Percentiles rank a stretch among this genome's conserved stretches.
These are phyloP conservation scores for Panaeolus papilionaceus DNA, from an alignment of 768 basidiomycete genomes.

Conservation along the genomic window DNA sequence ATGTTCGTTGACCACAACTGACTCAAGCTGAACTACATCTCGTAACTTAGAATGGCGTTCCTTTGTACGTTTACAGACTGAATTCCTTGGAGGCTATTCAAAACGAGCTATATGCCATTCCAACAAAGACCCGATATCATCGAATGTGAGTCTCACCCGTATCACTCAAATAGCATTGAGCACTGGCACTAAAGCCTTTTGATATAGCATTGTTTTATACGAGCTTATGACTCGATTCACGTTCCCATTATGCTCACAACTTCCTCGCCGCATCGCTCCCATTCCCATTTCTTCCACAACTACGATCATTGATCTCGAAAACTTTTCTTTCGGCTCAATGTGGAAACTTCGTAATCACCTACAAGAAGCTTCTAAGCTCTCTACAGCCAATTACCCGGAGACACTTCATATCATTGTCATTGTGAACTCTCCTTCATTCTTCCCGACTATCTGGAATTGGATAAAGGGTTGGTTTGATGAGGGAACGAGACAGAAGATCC, in stretches of 20 bases:
- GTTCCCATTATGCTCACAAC: conserved; percentile 64
- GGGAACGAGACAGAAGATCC: conserved; percentile 78
- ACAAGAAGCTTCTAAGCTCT: conserved; percentile 75
- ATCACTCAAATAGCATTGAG: background rate
- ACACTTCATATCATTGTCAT: conserved; percentile 70
- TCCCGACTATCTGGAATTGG: conserved; percentile 86
- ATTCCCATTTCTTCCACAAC: conserved; percentile 66
- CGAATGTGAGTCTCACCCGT: conserved; percentile 63
- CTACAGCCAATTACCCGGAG: conserved; percentile 85
- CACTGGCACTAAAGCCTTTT: background rate
- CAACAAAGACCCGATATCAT: conserved; percentile 63
- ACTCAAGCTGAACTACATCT: background rate
- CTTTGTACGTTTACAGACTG: conserved; percentile 79
- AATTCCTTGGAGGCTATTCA: conserved; percentile 64
- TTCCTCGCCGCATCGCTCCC: conserved; percentile 57
- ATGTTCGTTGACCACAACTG: background rate
- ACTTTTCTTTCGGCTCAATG: conserved; percentile 64
- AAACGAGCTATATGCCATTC: conserved; percentile 63
- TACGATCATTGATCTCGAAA: conserved; percentile 76
- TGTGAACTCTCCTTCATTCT: conserved; percentile 84
- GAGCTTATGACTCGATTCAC: conserved; percentile 72
- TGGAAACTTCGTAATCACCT: conserved; percentile 77
- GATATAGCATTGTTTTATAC: conserved; percentile 62
- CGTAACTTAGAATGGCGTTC: conserved; percentile 60
- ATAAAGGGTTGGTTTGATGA: conserved; percentile 88